phyloP scores from a whole-genome alignment of 768 basidiomycete genomes.

The Boletus sensibilis region DNA sequence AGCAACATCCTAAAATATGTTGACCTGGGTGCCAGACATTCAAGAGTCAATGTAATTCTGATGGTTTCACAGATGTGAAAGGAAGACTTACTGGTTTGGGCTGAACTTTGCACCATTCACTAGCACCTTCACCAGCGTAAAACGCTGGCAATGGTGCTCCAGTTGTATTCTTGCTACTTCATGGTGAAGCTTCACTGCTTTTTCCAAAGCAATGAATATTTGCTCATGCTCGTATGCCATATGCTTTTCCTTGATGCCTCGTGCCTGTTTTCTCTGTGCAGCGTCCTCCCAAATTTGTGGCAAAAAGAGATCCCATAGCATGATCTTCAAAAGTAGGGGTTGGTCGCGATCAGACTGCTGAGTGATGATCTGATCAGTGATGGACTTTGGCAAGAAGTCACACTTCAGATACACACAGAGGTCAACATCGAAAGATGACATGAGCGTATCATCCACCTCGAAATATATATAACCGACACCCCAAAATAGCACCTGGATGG shows the following conservation, averaged over 20 bases:
- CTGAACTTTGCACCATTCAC: not conserved
- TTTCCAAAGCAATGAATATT: not conserved
- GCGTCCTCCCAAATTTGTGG: not conserved
- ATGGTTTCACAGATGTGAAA: not conserved
- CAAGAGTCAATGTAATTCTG: not conserved
- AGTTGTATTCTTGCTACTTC: not conserved
- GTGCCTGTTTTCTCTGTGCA: not conserved
- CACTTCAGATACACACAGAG: not conserved
- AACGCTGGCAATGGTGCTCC: not conserved
- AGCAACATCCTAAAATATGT: too few species aligned
- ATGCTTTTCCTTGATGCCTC: not conserved
- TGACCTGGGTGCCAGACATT: not conserved
- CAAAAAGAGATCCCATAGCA: not conserved
- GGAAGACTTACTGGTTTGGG: not conserved
- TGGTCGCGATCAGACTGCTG: not conserved
- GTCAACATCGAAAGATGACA: not conserved
- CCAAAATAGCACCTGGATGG: slow-evolving; percentile 10
- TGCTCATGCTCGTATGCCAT: not conserved
- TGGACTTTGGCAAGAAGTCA: not conserved
- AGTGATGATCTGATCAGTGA: not conserved
- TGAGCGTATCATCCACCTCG: not conserved
- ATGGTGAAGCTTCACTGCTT: not conserved
- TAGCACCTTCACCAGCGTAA: not conserved
- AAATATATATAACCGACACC: not conserved
- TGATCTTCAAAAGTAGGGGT: slow-evolving; percentile 3